Base-by-base conservation (phyloP, 495 filamentous ascomycete species). In the Staphylotrichum longicolle region DNA sequence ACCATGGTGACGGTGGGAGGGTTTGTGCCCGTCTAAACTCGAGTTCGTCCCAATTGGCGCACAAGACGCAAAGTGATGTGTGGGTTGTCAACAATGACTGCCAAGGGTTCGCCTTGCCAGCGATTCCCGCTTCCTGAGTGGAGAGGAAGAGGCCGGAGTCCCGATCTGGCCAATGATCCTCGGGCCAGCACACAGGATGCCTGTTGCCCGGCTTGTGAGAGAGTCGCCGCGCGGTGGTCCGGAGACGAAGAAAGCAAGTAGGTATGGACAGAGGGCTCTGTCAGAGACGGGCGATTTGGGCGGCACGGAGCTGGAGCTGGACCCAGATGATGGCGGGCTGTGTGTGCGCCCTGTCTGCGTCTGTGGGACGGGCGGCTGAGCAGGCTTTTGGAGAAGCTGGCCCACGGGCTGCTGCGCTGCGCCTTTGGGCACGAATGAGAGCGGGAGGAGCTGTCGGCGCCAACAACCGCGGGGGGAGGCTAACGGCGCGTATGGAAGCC, bases 1-100 rank as follows among this genome's bases (percentile, higher is more conserved):
- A 93, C 90, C 90, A 93, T 93, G 62, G 65, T 79, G 63, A 54
- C 61, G 60, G 62, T 54, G 40, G 63, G 63, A 46, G 50, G 5
- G 37, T 6, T 6, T 2, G 50, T 58, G 58, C 35, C 49, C 60
- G 54, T 45, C 35, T 60, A 49, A 50, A 46, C 35, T 61, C 46
- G 37, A 35, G 60, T 51, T 64, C n/a, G 58, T 65, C 65, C 58
- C 68, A 72, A 70, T 72, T 66, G 69, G 69, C 56, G 63, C 62
- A 30, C 45, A 56, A 55, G 58, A 62, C 68, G 66, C 68, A 66
- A 65, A 63, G 58, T 53, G 65, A 58, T 55, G 62, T 55, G 62
- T 61, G 63, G 61, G 42, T 52, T 61, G 58, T 60, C 66, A 55
- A 57, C 57, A 47, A 42, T 54, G 60, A 55, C 47, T 58, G 60